A percentile compares a stretch with the other conserved stretches of the same genome.
Evolutionary conservation across 192 early-diverging fungal genomes (phyloP).

Genomic region (Umbelopsis vinacea): DNA sequence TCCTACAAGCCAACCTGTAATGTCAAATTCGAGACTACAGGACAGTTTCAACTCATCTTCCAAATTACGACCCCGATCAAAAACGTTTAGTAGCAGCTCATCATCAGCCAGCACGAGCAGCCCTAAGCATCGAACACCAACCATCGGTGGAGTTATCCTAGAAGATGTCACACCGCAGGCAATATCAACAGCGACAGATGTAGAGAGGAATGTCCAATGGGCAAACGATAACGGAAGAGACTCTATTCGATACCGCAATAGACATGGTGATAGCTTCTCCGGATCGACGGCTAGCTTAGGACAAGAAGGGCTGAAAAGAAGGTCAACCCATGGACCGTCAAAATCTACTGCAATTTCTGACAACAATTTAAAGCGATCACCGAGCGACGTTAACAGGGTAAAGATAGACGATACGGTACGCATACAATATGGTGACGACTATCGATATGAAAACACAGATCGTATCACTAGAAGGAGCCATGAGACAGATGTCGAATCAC

Average conservation of each 20-base stretch:
- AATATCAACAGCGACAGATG: not conserved
- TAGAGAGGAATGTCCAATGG: slow-evolving; percentile 10
- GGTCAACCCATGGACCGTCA: not conserved
- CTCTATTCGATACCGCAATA: not conserved
- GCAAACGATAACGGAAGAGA: not conserved
- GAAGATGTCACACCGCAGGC: slow-evolving; percentile 15
- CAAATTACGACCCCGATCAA: not conserved
- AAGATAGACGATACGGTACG: not conserved
- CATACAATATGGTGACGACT: slow-evolving; percentile 1
- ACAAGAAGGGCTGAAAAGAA: slow-evolving; percentile 3
- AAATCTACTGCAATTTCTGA: not conserved
- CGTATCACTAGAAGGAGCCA: not conserved
- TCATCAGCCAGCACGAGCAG: not conserved
- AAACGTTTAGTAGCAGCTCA: slow-evolving; percentile 9
- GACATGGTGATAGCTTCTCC: not conserved
- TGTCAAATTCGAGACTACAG: not conserved
- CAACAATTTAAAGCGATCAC: slow-evolving; percentile 1
- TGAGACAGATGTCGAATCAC: slow-evolving; percentile 12
- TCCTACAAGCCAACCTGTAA: not conserved
- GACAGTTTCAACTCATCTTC: not conserved
- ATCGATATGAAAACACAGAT: slow-evolving; percentile 12
- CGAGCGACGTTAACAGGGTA: not conserved
- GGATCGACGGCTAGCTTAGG: not conserved
- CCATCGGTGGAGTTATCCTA: not conserved
- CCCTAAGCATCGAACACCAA: not conserved